Base-by-base conservation (phyloP, 2,329 filamentous ascomycete species). In the Fusarium multiceps region DNA sequence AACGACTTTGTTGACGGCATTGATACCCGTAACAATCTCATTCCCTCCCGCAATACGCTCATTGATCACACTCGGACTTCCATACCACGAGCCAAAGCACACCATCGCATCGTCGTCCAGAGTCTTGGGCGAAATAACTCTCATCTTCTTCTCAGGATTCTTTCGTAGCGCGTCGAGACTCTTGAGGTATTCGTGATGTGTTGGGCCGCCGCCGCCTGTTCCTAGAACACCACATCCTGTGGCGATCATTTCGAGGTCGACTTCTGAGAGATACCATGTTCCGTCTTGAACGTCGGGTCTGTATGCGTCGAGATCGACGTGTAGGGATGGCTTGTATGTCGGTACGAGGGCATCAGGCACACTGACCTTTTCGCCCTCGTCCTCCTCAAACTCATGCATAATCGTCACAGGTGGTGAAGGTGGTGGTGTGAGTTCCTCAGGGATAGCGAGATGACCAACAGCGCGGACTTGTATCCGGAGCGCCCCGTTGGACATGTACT, bases 61-160 rank as follows among this genome's bases (percentile, higher is more conserved):
- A 34, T 79, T 80, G 42, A 80, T 79, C 12, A 82, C 80, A 21
- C 78, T 82, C 0, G 81, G 81, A 34, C 80, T 81, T 5, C 82
- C 83, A 45, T 84, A 84, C 77, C 82, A 83, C 1, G 81, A 82
- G 0, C 82, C 82, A 41, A 83, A 81, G 43, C 81, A 81, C 6
- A 82, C 77, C 3, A 77, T 70, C 11, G 80, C 82, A 13, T 78
- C 73, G 30, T 84, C 82, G 7, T 76, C 72, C 0, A 84, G 68
- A 0, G 75, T 71, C 7, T 76, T 76, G 0, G 81, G 78, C 0
- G 80, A 76, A 3, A 85, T 76, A 2, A 85, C 77, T 10, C 82
- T 74, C 75, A 84, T 82, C 53, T 77, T 76, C 49, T 79, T 72
- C 46, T 72, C 45, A 3, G 75, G 74, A 1, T 73, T 75, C 18